Evolutionary conservation across 108 stramenopile species (phyloP), one percentile per base, ranked within the genome.

Genomic region (Pseudonitzschia pungens): DNA sequence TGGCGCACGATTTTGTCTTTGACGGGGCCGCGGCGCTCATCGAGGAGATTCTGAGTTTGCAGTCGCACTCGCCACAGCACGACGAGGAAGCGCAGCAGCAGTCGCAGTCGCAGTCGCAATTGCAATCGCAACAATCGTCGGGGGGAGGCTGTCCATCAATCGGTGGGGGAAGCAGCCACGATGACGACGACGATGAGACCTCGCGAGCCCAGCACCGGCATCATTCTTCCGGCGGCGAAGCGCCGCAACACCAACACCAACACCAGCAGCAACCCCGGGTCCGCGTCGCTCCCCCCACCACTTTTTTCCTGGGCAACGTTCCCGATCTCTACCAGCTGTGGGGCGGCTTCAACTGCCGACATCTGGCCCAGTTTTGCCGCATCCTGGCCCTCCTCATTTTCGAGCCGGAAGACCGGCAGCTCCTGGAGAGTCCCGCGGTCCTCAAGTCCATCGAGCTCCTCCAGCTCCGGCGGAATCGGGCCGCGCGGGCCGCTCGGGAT

Each of bases 371-470:
- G 73, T 92, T 94, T 75, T 92, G 91, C 53, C 85, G 95, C 31
- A 88, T 92, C 31, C 76, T 96, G 50, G 92, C 92, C 11, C 83
- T 96, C 63, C 72, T 92, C 15, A 77, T 92, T 7, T 96, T 94
- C 74, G 92, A 96, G 73, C 92, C 92, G n/a, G 95, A 96, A 75
- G 92, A 93, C 60, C 77, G 92, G n/a, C 88, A 91, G 69, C 66
- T 91, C 22, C 59, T 92, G 78, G 91, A 95, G 70, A 83, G 84
- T 63, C 78, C 89, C 21, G 73, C 80, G 14, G 88, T 81, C 22
- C 74, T 91, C 72, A 87, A 86, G 69, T 92, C 90, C 31, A 68
- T 92, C 69, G 91, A 88, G 70, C 72, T 96, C 50, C 77, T 96
- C 55, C 88, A 89, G 74, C 72, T 93, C 28, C 81, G 92, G 53